Evolutionary conservation across 371 early-diverging fungal genomes (phyloP).

Genomic region (Mortierella polycephala): DNA sequence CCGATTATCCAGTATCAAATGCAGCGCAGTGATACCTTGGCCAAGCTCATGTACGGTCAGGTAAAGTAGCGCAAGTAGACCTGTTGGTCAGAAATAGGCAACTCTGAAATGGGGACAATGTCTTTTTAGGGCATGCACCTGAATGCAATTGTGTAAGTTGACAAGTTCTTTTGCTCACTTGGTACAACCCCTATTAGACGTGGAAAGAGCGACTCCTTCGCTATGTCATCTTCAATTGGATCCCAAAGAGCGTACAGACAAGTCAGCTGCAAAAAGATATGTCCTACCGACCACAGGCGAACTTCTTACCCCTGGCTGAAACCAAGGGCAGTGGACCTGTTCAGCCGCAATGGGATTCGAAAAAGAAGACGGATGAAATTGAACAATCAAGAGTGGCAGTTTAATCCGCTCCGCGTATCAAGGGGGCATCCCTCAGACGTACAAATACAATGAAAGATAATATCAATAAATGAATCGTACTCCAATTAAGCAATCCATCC

Average conservation of each 20-base stretch:
- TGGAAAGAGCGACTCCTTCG: conserved; percentile 17
- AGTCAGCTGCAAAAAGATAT: conserved; percentile 10
- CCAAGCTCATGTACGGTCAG: background rate
- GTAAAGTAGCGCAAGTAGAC: background rate
- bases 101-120: background rate
- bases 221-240: conserved; percentile 15
- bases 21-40: background rate
- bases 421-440: no score
- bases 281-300: conserved; percentile 13
- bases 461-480: no score
- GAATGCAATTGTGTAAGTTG: no score
- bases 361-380: background rate
- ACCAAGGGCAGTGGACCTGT: conserved; percentile 8
- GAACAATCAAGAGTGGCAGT: no score
- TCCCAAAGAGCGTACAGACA: conserved; percentile 11
- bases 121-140: no score
- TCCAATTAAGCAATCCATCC: no score
- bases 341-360: background rate
- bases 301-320: conserved; percentile 11
- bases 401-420: no score
- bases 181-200: background rate
- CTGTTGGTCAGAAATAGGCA: background rate
- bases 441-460: no score
- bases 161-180: no score
- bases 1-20: background rate